Percentiles rank a stretch among this genome's conserved stretches.
Conservation (phyloP, 371 early-diverging fungal genomes). For the Chytridium lagenaria region DNA sequence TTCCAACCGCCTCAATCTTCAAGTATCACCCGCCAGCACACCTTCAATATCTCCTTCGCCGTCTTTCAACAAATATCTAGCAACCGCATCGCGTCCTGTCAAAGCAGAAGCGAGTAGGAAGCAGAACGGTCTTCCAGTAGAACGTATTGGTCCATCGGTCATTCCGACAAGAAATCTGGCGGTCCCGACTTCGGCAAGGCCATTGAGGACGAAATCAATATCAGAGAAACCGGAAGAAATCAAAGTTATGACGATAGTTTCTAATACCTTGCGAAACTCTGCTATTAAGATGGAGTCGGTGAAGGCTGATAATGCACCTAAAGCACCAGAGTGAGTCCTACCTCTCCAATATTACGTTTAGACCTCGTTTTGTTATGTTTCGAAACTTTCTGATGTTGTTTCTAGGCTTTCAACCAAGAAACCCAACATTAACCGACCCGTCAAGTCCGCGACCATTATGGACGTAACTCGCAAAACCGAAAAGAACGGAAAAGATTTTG, state of each 20-base stretch:
- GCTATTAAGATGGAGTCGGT: background rate
- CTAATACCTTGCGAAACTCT: background rate
- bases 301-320: background rate
- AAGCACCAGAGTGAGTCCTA: background rate
- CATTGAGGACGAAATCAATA: conserved; percentile 4
- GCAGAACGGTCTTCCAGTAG: background rate
- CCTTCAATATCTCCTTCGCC: conserved; percentile 7
- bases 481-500: conserved; percentile 33
- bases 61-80: background rate
- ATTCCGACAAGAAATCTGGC: background rate
- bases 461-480: conserved; percentile 26
- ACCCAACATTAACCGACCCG: conserved; percentile 36
- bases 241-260: background rate
- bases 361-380: no score
- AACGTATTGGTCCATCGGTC: background rate
- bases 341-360: no score
- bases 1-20: background rate
- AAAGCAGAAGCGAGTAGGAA: background rate
- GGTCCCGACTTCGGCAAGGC: background rate
- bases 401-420: conserved; percentile 14
- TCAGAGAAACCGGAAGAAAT: conserved; percentile 4
- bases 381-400: no score
- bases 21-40: background rate
- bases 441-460: conserved; percentile 35
- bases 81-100: conserved; percentile 8